These are phyloP conservation scores for Fusarium sp. DNA, from an alignment of 2,329 filamentous ascomycete species.

Conservation along the genomic window DNA sequence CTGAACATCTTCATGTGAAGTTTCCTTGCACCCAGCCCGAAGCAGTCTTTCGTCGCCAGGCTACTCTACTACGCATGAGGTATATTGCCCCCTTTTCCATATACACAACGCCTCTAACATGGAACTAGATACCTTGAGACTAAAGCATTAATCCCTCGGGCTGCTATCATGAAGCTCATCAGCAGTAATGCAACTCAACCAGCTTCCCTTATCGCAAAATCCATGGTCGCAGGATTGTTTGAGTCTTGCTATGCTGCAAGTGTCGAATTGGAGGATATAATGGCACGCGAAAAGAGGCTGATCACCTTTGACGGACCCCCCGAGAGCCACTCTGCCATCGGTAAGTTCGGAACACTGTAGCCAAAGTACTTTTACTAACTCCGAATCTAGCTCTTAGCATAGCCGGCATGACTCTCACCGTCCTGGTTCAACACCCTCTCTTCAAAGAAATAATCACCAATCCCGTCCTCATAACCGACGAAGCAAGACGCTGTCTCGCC, in stretches of 20 bases:
- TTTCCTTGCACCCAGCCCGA: slow-evolving; percentile 33
- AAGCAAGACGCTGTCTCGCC: slow-evolving; percentile 40
- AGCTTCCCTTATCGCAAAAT: slow-evolving; percentile 26
- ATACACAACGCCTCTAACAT: background rate
- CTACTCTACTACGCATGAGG: slow-evolving; percentile 41
- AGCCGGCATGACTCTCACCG: slow-evolving; percentile 41
- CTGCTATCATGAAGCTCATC: slow-evolving; percentile 41
- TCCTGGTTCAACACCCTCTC: slow-evolving; percentile 40
- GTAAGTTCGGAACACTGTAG: slow-evolving; percentile 11
- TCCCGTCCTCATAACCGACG: slow-evolving; percentile 29
- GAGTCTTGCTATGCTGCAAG: slow-evolving; percentile 41
- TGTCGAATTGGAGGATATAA: slow-evolving; percentile 41
- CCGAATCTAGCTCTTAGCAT: slow-evolving; percentile 31
- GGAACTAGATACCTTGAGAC: slow-evolving; percentile 37
- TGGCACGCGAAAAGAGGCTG: slow-evolving; percentile 38
- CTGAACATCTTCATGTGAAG: slow-evolving; percentile 37
- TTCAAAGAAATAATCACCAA: slow-evolving; percentile 37
- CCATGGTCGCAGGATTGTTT: slow-evolving; percentile 36
- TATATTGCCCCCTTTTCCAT: background rate
- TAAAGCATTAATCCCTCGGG: slow-evolving; percentile 38
- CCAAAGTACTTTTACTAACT: slow-evolving; percentile 3
- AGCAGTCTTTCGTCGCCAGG: slow-evolving; percentile 39
- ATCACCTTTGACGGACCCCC: slow-evolving; percentile 39
- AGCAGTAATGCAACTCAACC: slow-evolving; percentile 14
- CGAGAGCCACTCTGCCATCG: slow-evolving; percentile 37